phyloP scores from a whole-genome alignment of 108 stramenopile species.

The Mayamaea pseudoterrestris region DNA sequence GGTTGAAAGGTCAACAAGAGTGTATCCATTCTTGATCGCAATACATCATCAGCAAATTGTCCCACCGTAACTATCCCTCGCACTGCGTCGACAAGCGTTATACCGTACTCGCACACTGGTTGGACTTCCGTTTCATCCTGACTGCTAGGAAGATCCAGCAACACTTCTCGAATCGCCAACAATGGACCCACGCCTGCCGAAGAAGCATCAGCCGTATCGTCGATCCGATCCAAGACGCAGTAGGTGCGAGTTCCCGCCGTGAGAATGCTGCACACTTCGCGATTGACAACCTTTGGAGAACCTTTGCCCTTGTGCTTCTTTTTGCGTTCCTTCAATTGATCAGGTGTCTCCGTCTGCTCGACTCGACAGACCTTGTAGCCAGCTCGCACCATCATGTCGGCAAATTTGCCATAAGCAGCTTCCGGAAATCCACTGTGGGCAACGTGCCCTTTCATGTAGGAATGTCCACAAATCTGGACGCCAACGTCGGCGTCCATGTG shows the following conservation, averaged over 20 bases:
- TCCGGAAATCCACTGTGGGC: constrained; percentile 99
- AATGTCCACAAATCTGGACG: constrained; percentile 69
- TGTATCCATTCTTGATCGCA: constrained; percentile 87
- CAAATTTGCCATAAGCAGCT: constrained; percentile 77
- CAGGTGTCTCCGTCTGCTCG: constrained; percentile 99
- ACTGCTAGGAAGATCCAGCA: constrained; percentile 10
- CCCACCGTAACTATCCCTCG: constrained; percentile 81
- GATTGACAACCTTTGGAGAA: constrained; percentile 69
- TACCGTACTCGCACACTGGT: constrained; percentile 86
- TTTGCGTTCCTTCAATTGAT: constrained; percentile 78
- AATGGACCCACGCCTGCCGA: constrained; percentile 43
- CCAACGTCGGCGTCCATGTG: constrained; percentile 95
- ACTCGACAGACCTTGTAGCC: constrained; percentile 97
- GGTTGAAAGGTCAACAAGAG: constrained; percentile 71
- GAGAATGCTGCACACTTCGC: constrained; percentile 89
- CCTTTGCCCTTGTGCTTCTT: constrained; percentile 27
- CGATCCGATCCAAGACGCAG: constrained; percentile 81
- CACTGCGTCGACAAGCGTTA: constrained; percentile 85
- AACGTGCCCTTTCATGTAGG: constrained; percentile 93
- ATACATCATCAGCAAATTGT: constrained; percentile 93
- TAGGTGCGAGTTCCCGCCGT: constrained; percentile 88
- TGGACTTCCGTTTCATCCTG: constrained; percentile 15
- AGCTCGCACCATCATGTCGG: constrained; percentile 75
- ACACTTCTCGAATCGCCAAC: constrained; percentile 66
- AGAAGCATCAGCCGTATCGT: constrained; percentile 3